Percentiles rank a stretch among this genome's conserved stretches.
Conservation (phyloP, 1,284 basidiomycete genomes). For the Ustilago esculenta region DNA sequence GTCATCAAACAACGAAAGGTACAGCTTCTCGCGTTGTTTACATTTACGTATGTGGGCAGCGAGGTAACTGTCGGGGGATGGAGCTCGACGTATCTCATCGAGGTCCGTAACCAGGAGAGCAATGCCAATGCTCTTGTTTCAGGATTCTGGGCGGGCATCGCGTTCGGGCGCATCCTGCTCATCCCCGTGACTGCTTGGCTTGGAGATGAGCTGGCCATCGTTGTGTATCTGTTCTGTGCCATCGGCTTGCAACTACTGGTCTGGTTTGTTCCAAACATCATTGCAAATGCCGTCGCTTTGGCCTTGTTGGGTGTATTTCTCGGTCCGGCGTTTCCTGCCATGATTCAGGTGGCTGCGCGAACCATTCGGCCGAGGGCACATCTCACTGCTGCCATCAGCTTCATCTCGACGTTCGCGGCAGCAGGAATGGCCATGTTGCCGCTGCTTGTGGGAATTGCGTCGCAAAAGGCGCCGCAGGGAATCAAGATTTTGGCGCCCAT, state of each 20-base stretch:
- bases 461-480: conserved; percentile 36
- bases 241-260: conserved; percentile 47
- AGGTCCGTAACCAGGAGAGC: conserved; percentile 22
- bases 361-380: conserved; percentile 42
- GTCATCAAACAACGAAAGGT: conserved; percentile 25
- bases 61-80: conserved; percentile 57
- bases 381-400: conserved; percentile 47
- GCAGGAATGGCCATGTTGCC: conserved; percentile 52
- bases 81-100: conserved; percentile 37
- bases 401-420: conserved; percentile 38
- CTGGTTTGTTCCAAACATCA: conserved; percentile 50
- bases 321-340: conserved; percentile 50
- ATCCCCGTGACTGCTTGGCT: conserved; percentile 44
- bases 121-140: conserved; percentile 47
- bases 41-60: conserved; percentile 48
- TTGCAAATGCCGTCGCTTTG: conserved; percentile 47
- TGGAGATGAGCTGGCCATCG: conserved; percentile 43
- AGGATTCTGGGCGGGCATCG: conserved; percentile 54
- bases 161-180: conserved; percentile 46
- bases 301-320: conserved; percentile 49
- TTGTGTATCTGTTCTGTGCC: conserved; percentile 43
- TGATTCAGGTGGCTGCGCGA: conserved; percentile 37
- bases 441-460: conserved; percentile 42
- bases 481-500: conserved; percentile 47
- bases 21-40: conserved; percentile 33